Conservation (phyloP, 352 stramenopile genomes). For the Pythium diclinum region DNA sequence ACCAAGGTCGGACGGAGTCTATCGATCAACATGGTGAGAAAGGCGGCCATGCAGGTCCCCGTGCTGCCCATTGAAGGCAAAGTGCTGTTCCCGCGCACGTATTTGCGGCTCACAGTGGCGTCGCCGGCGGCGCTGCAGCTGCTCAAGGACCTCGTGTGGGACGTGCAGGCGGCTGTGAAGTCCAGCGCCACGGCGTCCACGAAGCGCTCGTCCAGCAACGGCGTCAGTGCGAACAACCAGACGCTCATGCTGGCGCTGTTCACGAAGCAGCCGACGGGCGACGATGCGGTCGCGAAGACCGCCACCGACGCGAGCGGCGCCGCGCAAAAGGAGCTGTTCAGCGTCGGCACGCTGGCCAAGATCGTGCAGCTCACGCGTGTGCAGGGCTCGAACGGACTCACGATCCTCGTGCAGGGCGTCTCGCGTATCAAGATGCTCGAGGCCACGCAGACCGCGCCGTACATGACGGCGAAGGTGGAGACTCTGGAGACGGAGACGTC, state of each 20-base stretch:
- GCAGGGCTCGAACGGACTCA: conserved; percentile 50
- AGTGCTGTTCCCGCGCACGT: conserved; percentile 74
- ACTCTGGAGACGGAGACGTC: conserved; percentile 15
- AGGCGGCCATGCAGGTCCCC: conserved; percentile 42
- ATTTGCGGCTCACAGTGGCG: conserved; percentile 68
- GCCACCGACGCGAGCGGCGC: conserved; percentile 22
- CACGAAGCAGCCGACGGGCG: conserved; percentile 31
- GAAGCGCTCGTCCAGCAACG: conserved; percentile 7
- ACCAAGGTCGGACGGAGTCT: background rate
- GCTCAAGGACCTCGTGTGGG: conserved; percentile 77
- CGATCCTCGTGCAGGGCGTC: conserved; percentile 64
- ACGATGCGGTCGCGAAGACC: background rate
- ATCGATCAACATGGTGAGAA: background rate
- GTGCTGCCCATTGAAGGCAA: conserved; percentile 67
- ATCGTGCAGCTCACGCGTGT: conserved; percentile 76
- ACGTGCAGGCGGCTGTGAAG: conserved; percentile 42
- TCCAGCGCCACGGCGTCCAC: conserved; percentile 35
- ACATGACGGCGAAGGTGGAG: conserved; percentile 41
- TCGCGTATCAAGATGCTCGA: conserved; percentile 49
- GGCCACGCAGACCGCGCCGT: conserved; percentile 50
- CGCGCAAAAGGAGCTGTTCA: conserved; percentile 40
- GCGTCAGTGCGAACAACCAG: conserved; percentile 27
- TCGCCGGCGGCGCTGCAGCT: conserved; percentile 61
- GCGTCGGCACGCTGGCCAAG: conserved; percentile 59
- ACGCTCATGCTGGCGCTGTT: conserved; percentile 67